A percentile compares a stretch with the other conserved stretches of the same genome.
Evolutionary conservation across 2,329 filamentous ascomycete genomes (phyloP).

Genomic region (Aspergillus viridinutans): DNA sequence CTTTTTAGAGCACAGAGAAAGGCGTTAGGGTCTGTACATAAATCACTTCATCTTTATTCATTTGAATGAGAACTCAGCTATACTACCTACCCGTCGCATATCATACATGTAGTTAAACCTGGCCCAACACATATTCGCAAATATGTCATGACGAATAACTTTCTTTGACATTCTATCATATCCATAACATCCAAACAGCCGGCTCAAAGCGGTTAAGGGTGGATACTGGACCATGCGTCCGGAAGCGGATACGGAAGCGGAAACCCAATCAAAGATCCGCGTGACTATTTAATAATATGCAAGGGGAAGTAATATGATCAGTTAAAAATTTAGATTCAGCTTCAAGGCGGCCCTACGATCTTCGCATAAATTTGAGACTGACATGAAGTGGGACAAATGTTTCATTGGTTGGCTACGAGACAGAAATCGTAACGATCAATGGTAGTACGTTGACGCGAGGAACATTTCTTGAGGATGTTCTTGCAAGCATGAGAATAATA

Average conservation of each 20-base stretch:
- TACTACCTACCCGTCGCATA: not conserved
- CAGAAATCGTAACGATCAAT: not conserved
- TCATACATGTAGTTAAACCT: not conserved
- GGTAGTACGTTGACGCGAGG: not conserved
- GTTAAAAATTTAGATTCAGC: not conserved
- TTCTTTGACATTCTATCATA: not conserved
- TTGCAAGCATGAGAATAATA: not conserved
- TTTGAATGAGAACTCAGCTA: not conserved
- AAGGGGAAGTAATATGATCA: not conserved
- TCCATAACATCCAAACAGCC: not conserved
- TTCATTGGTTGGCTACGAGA: not conserved
- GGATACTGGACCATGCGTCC: conserved; percentile 3
- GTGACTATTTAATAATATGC: not conserved
- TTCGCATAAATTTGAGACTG: not conserved
- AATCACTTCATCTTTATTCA: not conserved
- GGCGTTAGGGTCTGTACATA: not conserved
- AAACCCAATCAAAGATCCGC: not conserved
- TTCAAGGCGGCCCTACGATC: not conserved
- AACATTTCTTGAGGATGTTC: not conserved
- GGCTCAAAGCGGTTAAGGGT: not conserved
- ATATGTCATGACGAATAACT: not conserved
- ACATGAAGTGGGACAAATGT: not conserved
- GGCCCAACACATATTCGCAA: not conserved
- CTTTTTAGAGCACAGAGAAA: not conserved
- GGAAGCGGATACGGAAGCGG: conserved; percentile 13